Evolutionary conservation across 2,329 filamentous ascomycete species (phyloP), one percentile per base, ranked within the genome.

Genomic region (Myriangium duriaei): DNA sequence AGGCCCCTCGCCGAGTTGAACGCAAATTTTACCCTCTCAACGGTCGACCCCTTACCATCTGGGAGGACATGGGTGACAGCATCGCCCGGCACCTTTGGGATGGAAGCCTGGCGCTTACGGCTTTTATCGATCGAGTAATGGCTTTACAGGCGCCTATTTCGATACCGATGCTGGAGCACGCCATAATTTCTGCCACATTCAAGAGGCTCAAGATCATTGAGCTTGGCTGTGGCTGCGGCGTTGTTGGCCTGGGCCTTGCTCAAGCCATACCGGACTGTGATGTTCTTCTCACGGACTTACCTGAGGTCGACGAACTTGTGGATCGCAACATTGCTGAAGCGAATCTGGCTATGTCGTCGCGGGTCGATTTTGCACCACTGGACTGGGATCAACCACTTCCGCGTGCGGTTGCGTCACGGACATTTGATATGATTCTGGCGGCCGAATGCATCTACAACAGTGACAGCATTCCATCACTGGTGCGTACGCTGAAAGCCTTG

Each of bases 391-490:
- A 62, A 11, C 53, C 64, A 3, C 54, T 76, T 5, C 64, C 69
- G 1, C 26, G 43, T 29, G 42, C 39, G 5, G 37, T 63, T 3
- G 45, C 47, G 17, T 49, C 54, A 4, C 52, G 61, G 26, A 54
- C 65, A 9, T 65, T 73, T 48, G 71, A 80, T 52, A 50, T 83
- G 21, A 64, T 82, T 14, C 52, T 81, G 3, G 69, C 81, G 1
- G 75, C 76, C 2, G 79, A 84, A 53, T 83, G 79, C 56, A 83
- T 78, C 2, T 84, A 84, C 58, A 83, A 83, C 52, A 63, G 70
- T 11, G 76, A 80, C 48, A 79, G 73, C 42, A 68, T 78, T 36
- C 72, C 74, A 2, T 66, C 72, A 15, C 60, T 83, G 26, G 76
- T 82, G 5, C 57, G 59, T 17, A 76, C 74, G 1, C 57, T 83